Conservation (phyloP, 2,329 filamentous ascomycete genomes). For the Neospermospora avenae region DNA sequence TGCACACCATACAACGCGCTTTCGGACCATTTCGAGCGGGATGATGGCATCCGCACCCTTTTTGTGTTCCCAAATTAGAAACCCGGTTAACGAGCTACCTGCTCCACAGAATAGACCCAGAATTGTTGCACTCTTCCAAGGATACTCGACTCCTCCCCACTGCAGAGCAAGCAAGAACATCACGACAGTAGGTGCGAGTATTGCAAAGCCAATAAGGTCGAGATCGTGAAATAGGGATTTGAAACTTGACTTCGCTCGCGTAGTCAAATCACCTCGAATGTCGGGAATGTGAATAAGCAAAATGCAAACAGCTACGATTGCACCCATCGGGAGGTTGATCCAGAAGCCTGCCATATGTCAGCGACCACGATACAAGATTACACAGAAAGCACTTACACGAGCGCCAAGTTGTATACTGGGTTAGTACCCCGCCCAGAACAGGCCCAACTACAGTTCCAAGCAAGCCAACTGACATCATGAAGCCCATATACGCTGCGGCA, state of each 20-base stretch:
- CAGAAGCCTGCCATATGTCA: constrained; percentile 34
- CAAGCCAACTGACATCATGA: constrained; percentile 25
- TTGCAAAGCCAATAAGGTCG: constrained; percentile 35
- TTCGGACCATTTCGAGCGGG: constrained; percentile 25
- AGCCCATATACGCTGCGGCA: constrained; percentile 20
- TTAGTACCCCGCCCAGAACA: constrained; percentile 36
- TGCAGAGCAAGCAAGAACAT: constrained; percentile 37
- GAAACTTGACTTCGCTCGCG: neutral
- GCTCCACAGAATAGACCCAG: constrained; percentile 33
- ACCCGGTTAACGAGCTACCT: constrained; percentile 21
- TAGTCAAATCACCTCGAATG: constrained; percentile 3
- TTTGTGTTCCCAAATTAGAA: constrained; percentile 30
- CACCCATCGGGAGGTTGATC: constrained; percentile 43
- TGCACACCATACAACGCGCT: constrained; percentile 24
- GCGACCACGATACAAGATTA: neutral
- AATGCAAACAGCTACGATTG: constrained; percentile 33
- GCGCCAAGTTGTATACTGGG: constrained; percentile 36
- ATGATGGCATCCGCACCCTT: constrained; percentile 33
- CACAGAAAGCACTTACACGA: constrained; percentile 27
- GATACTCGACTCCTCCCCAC: constrained; percentile 36
- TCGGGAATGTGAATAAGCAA: constrained; percentile 38
- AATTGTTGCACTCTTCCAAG: constrained; percentile 33
- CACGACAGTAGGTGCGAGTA: constrained; percentile 36
- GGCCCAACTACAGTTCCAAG: constrained; percentile 31
- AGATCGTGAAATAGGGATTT: constrained; percentile 18